phyloP scores from a whole-genome alignment of 2,329 filamentous ascomycete species.

The Trichocomaceae sp. region DNA sequence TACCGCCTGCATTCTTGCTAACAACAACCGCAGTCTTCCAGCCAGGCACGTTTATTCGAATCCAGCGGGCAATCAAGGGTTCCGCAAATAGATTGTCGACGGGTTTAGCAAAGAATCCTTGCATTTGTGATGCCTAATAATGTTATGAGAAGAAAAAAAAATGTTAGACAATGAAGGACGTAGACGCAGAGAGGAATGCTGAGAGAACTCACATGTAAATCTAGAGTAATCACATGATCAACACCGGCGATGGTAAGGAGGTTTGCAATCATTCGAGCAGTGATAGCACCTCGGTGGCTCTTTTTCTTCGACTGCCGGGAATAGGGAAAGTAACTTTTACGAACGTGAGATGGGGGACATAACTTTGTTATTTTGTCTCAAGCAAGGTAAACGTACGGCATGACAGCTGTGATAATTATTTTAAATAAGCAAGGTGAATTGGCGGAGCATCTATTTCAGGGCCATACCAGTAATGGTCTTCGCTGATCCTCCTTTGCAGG shows the following conservation, averaged over 20 bases:
- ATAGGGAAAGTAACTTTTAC: conserved; percentile 81
- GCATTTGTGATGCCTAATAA: conserved; percentile 78
- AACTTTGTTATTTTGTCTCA: conserved; percentile 16
- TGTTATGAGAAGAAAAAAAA: background rate
- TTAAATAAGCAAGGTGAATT: conserved; percentile 2
- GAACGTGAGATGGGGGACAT: conserved; percentile 16
- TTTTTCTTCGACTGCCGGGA: conserved; percentile 99
- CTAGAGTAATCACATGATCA: conserved; percentile 95
- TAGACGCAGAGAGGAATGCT: background rate
- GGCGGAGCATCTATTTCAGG: conserved; percentile 4
- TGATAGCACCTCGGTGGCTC: conserved; percentile 90
- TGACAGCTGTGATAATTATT: conserved; percentile 32
- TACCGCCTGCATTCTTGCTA: conserved; percentile 95
- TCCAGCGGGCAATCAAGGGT: conserved; percentile 91
- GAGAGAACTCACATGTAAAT: conserved; percentile 64
- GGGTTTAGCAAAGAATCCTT: conserved; percentile 96
- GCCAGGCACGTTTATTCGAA: conserved; percentile 74
- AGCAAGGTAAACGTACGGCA: conserved; percentile 39
- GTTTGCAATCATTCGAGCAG: conserved; percentile 94
- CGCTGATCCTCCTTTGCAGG: conserved; percentile 94
- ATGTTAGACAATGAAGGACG: conserved; percentile 11
- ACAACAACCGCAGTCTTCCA: conserved; percentile 92
- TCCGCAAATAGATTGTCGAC: conserved; percentile 97
- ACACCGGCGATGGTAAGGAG: conserved; percentile 88
- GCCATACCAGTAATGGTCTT: conserved; percentile 87